Conservation (phyloP, 352 stramenopile genomes). For the Pythium monospermum region DNA sequence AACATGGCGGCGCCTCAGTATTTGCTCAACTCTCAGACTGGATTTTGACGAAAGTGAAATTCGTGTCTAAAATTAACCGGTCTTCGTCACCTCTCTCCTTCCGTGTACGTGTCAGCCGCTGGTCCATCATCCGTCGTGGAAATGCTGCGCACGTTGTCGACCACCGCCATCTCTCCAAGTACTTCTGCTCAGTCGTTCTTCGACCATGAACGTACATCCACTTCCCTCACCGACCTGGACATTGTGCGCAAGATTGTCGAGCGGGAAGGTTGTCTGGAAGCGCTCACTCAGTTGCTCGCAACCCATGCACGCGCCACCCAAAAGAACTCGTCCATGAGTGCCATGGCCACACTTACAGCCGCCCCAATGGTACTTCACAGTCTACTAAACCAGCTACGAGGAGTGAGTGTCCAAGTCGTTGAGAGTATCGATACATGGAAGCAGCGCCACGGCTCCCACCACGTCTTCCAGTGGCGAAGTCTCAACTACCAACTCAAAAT, state of each 20-base stretch:
- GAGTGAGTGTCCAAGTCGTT: slow-evolving; percentile 58
- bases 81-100: too few species aligned
- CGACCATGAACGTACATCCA: slow-evolving; percentile 15
- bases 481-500: slow-evolving; percentile 84
- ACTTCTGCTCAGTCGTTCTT: slow-evolving; percentile 7
- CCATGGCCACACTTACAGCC: slow-evolving; percentile 22
- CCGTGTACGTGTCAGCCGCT: too few species aligned
- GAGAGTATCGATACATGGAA: slow-evolving; percentile 67
- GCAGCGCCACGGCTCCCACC: slow-evolving; percentile 15
- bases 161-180: neutral
- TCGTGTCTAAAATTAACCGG: too few species aligned
- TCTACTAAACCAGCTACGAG: slow-evolving; percentile 56
- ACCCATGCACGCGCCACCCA: slow-evolving; percentile 23
- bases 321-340: slow-evolving; percentile 4
- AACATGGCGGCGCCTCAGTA: too few species aligned
- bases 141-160: neutral
- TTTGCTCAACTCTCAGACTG: too few species aligned
- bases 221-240: slow-evolving; percentile 45
- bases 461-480: slow-evolving; percentile 64
- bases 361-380: slow-evolving; percentile 60
- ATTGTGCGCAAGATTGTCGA: slow-evolving; percentile 78
- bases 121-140: too few species aligned
- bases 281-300: slow-evolving; percentile 52
- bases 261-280: slow-evolving; percentile 74
- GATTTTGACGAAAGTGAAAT: too few species aligned